Percentiles rank a stretch among this genome's conserved stretches.
These are phyloP conservation scores for Vigna nakashimae DNA, from an alignment of 306 rosid genomes.

Conservation along the genomic window DNA sequence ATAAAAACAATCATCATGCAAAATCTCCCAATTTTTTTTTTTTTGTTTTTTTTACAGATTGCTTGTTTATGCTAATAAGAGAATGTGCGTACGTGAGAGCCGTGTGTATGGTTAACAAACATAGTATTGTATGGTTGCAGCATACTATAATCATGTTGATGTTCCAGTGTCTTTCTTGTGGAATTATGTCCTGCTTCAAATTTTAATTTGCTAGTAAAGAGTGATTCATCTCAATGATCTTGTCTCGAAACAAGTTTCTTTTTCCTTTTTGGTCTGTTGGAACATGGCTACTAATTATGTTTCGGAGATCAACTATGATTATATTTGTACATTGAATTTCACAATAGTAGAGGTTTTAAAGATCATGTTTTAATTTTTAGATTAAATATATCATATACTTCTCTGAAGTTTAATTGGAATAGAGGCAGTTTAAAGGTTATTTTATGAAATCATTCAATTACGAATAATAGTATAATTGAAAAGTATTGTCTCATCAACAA, in stretches of 20 bases:
- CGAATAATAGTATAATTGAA: background rate
- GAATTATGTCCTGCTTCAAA: background rate
- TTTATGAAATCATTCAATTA: background rate
- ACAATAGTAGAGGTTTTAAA: background rate
- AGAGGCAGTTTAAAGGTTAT: background rate
- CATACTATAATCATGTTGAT: background rate
- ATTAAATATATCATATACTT: background rate
- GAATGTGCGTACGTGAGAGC: background rate
- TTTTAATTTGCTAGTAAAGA: background rate
- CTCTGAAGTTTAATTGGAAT: background rate
- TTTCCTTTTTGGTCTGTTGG: background rate
- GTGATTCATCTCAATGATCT: background rate
- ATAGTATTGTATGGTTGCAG: background rate
- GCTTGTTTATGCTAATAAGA: constrained; percentile 12
- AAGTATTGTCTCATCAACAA: no score
- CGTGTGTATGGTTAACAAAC: background rate
- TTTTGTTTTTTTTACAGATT: constrained; percentile 27
- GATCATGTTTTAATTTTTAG: background rate
- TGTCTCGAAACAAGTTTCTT: background rate
- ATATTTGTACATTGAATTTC: background rate
- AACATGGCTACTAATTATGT: background rate
- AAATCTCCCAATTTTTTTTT: no score
- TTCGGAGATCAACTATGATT: background rate
- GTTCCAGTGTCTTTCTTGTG: background rate
- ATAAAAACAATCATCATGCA: constrained; percentile 5